Percentiles rank a stretch among this genome's conserved stretches.
Evolutionary conservation across 1,139 yeast genomes (phyloP).

Genomic region (Zygotorulaspora mrakii): DNA sequence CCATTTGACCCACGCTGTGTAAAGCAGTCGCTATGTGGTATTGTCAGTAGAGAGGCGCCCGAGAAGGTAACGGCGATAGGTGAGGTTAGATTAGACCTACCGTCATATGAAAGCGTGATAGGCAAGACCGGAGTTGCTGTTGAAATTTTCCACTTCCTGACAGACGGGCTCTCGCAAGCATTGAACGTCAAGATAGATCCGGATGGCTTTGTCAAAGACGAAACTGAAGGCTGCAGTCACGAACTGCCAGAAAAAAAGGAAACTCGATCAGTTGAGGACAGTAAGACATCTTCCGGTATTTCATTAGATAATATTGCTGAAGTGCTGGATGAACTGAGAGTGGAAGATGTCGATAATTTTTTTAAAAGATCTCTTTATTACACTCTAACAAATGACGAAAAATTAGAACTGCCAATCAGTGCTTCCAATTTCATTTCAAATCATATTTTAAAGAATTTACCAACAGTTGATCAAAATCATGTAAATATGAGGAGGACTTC

Average conservation of each 20-base stretch:
- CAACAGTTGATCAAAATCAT: constrained; percentile 45
- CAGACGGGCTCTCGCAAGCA: constrained; percentile 51
- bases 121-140: constrained; percentile 71
- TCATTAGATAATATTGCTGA: constrained; percentile 29
- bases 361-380: constrained; percentile 67
- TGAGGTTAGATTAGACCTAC: constrained; percentile 51
- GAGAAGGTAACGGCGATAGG: constrained; percentile 76
- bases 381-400: constrained; percentile 53
- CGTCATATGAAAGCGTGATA: constrained; percentile 42
- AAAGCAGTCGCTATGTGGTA: constrained; percentile 63
- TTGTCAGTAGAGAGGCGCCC: constrained; percentile 61
- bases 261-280: no score
- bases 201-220: no score
- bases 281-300: constrained; percentile 8
- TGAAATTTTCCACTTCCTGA: constrained; percentile 49
- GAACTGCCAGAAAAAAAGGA: no score
- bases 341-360: constrained; percentile 74
- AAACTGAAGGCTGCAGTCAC: no score
- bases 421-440: constrained; percentile 74
- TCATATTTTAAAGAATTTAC: constrained; percentile 67
- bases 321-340: constrained; percentile 42
- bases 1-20: constrained; percentile 55
- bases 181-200: constrained; percentile 46
- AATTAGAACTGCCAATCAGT: constrained; percentile 55
- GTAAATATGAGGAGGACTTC: constrained; percentile 76